phyloP scores from a whole-genome alignment of 2,329 filamentous ascomycete genomes.

The Hypoxylon sp. region DNA sequence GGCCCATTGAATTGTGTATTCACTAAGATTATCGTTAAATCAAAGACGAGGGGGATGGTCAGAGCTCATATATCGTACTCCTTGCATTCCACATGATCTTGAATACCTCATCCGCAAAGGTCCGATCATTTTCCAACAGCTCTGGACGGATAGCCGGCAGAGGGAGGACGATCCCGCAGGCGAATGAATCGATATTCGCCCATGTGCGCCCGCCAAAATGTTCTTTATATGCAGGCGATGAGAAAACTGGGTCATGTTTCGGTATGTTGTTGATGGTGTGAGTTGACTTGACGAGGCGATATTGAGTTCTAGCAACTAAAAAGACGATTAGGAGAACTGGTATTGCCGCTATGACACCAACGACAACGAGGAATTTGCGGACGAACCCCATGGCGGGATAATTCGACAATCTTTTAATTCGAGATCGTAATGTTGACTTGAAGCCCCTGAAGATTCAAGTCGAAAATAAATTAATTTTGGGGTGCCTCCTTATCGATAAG shows the following conservation, averaged over 20 bases:
- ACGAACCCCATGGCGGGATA: not conserved
- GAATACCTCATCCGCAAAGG: conserved; percentile 42
- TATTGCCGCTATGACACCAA: not conserved
- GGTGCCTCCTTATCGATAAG: not conserved
- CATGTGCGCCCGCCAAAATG: not conserved
- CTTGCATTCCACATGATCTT: conserved; percentile 44
- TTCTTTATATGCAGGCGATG: conserved; percentile 41
- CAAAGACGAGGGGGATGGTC: not conserved
- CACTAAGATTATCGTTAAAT: not conserved
- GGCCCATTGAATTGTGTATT: not conserved
- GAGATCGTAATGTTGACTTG: not conserved
- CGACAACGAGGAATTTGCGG: not conserved
- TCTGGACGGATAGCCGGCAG: conserved; percentile 11
- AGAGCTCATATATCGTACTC: conserved; percentile 28
- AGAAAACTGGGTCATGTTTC: conserved; percentile 39
- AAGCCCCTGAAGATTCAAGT: not conserved
- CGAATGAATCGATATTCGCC: not conserved
- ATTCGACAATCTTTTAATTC: not conserved
- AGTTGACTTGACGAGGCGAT: conserved; percentile 35
- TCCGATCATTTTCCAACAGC: conserved; percentile 26
- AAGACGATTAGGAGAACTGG: not conserved
- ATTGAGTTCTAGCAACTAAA: conserved; percentile 25
- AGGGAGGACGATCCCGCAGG: not conserved
- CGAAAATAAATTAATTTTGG: too few species aligned
- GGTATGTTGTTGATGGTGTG: conserved; percentile 42